Evolutionary conservation across 371 early-diverging fungal species (phyloP).

Genomic region (Batrachochytrium dendrobatidis): DNA sequence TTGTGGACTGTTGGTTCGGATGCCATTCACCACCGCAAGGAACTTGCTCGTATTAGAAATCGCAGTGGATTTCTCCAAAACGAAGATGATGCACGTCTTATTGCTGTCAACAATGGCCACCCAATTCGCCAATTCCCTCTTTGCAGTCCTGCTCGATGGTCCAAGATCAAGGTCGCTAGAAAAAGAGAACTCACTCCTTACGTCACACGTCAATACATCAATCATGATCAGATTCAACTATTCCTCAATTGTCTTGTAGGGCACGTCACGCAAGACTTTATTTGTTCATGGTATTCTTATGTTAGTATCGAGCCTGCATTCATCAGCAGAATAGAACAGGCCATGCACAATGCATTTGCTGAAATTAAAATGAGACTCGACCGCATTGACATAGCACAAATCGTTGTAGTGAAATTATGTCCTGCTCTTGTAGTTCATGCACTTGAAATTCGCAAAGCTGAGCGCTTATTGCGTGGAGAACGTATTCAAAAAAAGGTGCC

Average conservation of each 20-base stretch:
- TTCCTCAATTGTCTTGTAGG: slow-evolving; percentile 17
- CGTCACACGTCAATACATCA: not conserved
- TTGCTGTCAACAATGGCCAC: not conserved
- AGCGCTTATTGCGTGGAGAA: slow-evolving; percentile 48
- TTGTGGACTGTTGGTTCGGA: not conserved
- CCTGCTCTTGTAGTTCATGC: slow-evolving; percentile 65
- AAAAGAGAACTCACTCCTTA: not conserved
- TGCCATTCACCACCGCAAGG: not conserved
- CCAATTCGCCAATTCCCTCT: not conserved
- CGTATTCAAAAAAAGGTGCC: slow-evolving; percentile 46
- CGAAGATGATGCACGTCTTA: not conserved
- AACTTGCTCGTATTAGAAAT: not conserved
- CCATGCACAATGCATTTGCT: slow-evolving; percentile 19
- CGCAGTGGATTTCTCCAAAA: not conserved
- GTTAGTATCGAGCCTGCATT: slow-evolving; percentile 34
- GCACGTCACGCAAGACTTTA: slow-evolving; percentile 38
- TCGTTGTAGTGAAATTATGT: slow-evolving; percentile 52
- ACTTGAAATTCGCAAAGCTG: slow-evolving; percentile 59
- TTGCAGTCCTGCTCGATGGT: not conserved
- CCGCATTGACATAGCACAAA: slow-evolving; percentile 46
- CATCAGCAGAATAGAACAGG: slow-evolving; percentile 18
- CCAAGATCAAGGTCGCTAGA: not conserved
- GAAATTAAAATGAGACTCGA: slow-evolving; percentile 18
- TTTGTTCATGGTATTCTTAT: slow-evolving; percentile 35
- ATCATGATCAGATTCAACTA: slow-evolving; percentile 8